These are phyloP conservation scores for Ceratocystis diversiconidia DNA, from an alignment of 2,329 filamentous ascomycete species.

Conservation along the genomic window DNA sequence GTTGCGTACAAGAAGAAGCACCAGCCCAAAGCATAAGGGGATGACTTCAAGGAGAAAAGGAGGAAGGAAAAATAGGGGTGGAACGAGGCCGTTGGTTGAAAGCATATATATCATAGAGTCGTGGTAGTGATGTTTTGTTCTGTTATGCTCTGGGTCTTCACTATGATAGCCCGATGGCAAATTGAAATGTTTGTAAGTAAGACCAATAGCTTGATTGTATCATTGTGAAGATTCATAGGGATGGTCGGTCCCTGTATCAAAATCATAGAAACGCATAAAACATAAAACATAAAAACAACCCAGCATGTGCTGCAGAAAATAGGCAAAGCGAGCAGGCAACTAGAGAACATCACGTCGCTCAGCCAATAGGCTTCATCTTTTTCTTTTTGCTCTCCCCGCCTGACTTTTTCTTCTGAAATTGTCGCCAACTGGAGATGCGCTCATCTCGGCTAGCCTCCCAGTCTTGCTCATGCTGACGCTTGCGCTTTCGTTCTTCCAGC, in stretches of 20 bases:
- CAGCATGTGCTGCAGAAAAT: neutral
- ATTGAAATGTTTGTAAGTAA: constrained; percentile 1
- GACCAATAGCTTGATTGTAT: neutral
- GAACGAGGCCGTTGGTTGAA: neutral
- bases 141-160: neutral
- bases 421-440: constrained; percentile 85
- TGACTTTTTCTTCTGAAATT: constrained; percentile 66
- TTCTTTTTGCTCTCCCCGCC: constrained; percentile 52
- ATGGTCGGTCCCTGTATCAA: neutral
- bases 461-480: constrained; percentile 82
- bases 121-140: neutral
- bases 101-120: neutral
- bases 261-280: constrained; percentile 8
- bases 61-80: neutral
- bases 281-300: neutral
- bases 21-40: constrained; percentile 25
- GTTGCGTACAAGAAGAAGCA: constrained; percentile 51
- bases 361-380: constrained; percentile 53
- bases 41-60: neutral
- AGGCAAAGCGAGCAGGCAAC: neutral
- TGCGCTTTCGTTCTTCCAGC: constrained; percentile 62
- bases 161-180: neutral
- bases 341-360: constrained; percentile 18
- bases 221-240: neutral
- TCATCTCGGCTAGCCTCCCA: constrained; percentile 90